Evolutionary conservation across 2,329 filamentous ascomycete species (phyloP).

Genomic region (Sclerotiophoma versabilis): DNA sequence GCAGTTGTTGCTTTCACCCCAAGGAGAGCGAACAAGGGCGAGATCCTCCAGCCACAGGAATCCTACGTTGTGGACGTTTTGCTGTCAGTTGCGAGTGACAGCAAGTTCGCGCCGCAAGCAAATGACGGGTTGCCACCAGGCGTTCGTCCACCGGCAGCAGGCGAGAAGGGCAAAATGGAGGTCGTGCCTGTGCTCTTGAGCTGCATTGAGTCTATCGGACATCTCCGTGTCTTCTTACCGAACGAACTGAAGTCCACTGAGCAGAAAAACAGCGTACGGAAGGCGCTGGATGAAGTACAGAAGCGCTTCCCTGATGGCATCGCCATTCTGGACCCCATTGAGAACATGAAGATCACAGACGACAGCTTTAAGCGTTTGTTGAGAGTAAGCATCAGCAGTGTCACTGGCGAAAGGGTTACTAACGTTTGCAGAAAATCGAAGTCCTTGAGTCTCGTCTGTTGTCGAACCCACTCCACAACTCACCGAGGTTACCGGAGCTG

Average conservation of each 20-base stretch:
- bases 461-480: constrained; percentile 89
- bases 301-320: constrained; percentile 92
- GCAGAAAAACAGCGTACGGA: constrained; percentile 73
- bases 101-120: constrained; percentile 63
- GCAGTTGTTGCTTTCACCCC: constrained; percentile 77
- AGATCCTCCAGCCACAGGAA: constrained; percentile 75
- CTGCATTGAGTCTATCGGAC: constrained; percentile 83
- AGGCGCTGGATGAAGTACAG: constrained; percentile 77
- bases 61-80: constrained; percentile 84
- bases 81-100: constrained; percentile 66
- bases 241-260: constrained; percentile 73
- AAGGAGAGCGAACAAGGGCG: constrained; percentile 71
- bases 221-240: constrained; percentile 83
- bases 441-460: constrained; percentile 90
- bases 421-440: constrained; percentile 79
- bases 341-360: constrained; percentile 94
- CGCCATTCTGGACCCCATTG: constrained; percentile 86
- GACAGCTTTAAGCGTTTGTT: constrained; percentile 93
- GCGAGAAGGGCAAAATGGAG: constrained; percentile 75
- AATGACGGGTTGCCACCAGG: constrained; percentile 71
- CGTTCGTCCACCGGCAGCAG: constrained; percentile 65
- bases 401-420: not conserved
- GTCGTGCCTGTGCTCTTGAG: constrained; percentile 86
- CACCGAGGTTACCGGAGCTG: constrained; percentile 79
- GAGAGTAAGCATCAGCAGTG: constrained; percentile 53